A percentile compares a stretch with the other conserved stretches of the same genome.
Evolutionary conservation across 2,329 filamentous ascomycete genomes (phyloP).

Genomic region (Pezicula rhizophila): DNA sequence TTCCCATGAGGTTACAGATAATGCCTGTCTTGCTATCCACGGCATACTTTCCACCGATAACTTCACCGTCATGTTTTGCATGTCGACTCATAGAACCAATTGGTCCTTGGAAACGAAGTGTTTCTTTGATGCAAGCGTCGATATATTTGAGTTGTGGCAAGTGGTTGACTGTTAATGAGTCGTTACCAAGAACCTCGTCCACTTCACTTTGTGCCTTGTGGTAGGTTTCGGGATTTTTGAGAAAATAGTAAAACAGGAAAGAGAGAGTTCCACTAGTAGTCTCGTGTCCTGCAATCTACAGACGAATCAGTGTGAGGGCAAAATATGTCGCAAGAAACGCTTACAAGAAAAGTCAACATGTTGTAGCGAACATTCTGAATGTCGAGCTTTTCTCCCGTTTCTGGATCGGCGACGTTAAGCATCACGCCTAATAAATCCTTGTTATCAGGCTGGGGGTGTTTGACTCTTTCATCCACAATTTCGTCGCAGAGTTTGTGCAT

Average conservation of each 20-base stretch:
- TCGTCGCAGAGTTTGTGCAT: conserved; percentile 52
- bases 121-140: conserved; percentile 46
- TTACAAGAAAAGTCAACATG: conserved; percentile 32
- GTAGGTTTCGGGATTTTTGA: conserved; percentile 40
- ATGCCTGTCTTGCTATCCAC: conserved; percentile 45
- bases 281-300: conserved; percentile 44
- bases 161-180: conserved; percentile 38
- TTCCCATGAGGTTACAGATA: conserved; percentile 41
- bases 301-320: no score
- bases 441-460: conserved; percentile 39
- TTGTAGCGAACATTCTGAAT: conserved; percentile 62
- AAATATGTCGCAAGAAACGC: no score
- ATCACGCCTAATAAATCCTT: conserved; percentile 67
- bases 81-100: conserved; percentile 42
- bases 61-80: conserved; percentile 23
- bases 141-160: conserved; percentile 56
- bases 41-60: conserved; percentile 17
- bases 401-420: conserved; percentile 60
- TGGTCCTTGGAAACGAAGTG: conserved; percentile 55
- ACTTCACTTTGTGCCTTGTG: conserved; percentile 43
- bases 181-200: conserved; percentile 42
- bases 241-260: conserved; percentile 42
- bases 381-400: conserved; percentile 58
- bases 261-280: conserved; percentile 60
- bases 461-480: conserved; percentile 53